phyloP scores from a whole-genome alignment of 768 basidiomycete species.

The Naganishia friedmannii region DNA sequence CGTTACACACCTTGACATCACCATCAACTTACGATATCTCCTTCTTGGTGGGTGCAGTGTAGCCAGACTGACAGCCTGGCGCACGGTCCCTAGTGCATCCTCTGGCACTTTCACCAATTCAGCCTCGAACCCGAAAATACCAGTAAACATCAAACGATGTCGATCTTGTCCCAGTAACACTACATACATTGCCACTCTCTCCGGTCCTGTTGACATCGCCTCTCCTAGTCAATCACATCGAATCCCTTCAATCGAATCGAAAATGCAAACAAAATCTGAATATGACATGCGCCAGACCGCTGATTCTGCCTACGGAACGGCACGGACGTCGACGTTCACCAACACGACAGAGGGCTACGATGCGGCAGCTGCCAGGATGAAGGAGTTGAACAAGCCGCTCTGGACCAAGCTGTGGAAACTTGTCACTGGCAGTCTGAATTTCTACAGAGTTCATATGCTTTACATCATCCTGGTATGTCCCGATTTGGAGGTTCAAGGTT shows the following conservation, averaged over 20 bases:
- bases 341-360: background rate
- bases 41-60: background rate
- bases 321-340: background rate
- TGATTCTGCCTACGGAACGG: background rate
- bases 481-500: background rate
- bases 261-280: background rate
- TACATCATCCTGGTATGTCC: slow-evolving; percentile 53
- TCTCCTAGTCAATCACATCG: too few species aligned
- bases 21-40: too few species aligned
- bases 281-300: background rate
- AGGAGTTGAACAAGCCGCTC: slow-evolving; percentile 17
- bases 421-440: slow-evolving; percentile 50
- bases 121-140: background rate
- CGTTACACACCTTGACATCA: too few species aligned
- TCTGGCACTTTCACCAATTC: background rate
- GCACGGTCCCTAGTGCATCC: too few species aligned
- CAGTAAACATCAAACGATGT: background rate
- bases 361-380: background rate
- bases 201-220: background rate
- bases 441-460: slow-evolving; percentile 58
- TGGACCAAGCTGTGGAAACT: slow-evolving; percentile 1
- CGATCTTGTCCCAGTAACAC: background rate
- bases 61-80: background rate
- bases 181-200: background rate
- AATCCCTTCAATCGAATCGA: too few species aligned